Conservation (phyloP, 1,284 basidiomycete species). For the Filobasidium uniguttulatum region DNA sequence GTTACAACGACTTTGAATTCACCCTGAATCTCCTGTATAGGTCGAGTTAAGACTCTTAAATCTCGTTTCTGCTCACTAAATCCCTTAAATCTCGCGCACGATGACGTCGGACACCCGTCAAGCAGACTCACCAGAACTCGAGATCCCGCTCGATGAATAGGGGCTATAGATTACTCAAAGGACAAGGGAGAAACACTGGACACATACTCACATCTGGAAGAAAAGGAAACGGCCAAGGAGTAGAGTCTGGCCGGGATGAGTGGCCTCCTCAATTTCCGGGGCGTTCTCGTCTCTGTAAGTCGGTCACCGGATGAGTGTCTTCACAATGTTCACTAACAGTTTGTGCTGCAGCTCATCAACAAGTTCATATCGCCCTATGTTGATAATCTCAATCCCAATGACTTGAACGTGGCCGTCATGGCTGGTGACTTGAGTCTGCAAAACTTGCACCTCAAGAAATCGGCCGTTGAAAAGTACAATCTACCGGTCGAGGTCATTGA, state of each 20-base stretch:
- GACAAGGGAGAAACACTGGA: no score
- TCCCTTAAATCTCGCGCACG: no score
- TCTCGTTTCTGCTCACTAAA: no score
- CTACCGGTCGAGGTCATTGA: conserved; percentile 92
- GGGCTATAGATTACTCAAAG: no score
- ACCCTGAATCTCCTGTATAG: no score
- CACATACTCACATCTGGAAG: no score
- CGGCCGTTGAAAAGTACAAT: conserved; percentile 88
- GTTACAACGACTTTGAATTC: no score
- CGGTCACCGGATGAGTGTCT: background rate
- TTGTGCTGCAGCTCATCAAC: conserved; percentile 56
- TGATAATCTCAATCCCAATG: conserved; percentile 87
- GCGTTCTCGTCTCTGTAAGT: conserved; percentile 6
- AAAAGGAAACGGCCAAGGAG: no score
- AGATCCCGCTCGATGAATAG: no score
- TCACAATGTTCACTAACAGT: background rate
- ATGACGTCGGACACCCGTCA: no score
- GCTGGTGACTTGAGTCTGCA: conserved; percentile 55
- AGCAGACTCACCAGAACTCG: no score
- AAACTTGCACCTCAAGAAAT: conserved; percentile 78
- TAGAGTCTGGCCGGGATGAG: conserved; percentile 5
- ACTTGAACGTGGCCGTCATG: conserved; percentile 80
- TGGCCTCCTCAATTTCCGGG: conserved; percentile 7
- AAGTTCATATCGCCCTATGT: conserved; percentile 89
- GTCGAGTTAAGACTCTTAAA: no score